Conservation (phyloP, 495 filamentous ascomycete genomes). For the Hypomontagnella submonticulosa region DNA sequence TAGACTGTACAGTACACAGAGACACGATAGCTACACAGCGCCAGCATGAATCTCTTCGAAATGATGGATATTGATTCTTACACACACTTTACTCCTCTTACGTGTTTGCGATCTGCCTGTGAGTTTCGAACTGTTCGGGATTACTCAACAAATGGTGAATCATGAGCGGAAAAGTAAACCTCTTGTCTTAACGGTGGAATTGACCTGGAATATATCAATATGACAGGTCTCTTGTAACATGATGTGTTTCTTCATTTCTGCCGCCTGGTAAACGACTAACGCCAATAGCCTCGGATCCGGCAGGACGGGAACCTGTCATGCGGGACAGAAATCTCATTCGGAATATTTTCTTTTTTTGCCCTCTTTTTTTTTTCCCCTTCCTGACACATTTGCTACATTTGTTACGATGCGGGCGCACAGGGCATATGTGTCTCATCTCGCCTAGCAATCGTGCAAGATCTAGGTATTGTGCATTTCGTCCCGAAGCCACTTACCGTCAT, state of each 20-base stretch:
- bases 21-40: slow-evolving; percentile 58
- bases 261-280: slow-evolving; percentile 3
- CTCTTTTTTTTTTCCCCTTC: slow-evolving; percentile 4
- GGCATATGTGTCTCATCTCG: slow-evolving; percentile 32
- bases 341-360: slow-evolving; percentile 21
- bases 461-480: slow-evolving; percentile 19
- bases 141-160: slow-evolving; percentile 15
- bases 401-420: slow-evolving; percentile 17
- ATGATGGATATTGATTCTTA: slow-evolving; percentile 41
- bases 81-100: not conserved
- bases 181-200: slow-evolving; percentile 4
- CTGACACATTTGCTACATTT: slow-evolving; percentile 10
- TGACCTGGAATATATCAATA: slow-evolving; percentile 19
- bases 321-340: slow-evolving; percentile 25
- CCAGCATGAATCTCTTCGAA: slow-evolving; percentile 47
- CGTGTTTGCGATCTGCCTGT: slow-evolving; percentile 4
- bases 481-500: not conserved
- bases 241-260: not conserved
- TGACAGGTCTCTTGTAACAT: slow-evolving; percentile 37
- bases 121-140: not conserved
- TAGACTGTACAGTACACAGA: slow-evolving; percentile 61
- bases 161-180: not conserved
- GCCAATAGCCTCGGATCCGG: slow-evolving; percentile 26
- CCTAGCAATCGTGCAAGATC: slow-evolving; percentile 33
- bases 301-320: slow-evolving; percentile 14